Conservation (phyloP, 352 stramenopile genomes). For the Phytophthora sojae region DNA sequence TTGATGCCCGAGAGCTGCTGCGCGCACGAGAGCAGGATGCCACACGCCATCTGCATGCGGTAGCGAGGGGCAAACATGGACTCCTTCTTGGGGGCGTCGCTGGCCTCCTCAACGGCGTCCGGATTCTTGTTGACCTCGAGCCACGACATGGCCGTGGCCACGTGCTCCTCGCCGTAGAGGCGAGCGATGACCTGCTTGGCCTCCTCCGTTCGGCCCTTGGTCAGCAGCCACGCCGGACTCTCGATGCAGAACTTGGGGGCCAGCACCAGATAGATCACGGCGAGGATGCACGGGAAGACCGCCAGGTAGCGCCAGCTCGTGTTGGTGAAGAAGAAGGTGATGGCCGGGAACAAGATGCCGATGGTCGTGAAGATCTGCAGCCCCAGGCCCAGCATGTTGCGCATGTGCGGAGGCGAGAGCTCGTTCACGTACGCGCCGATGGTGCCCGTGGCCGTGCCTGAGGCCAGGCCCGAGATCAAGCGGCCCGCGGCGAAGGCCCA, state of each 20-base stretch:
- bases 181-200: constrained; percentile 35
- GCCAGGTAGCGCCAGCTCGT: constrained; percentile 37
- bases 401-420: constrained; percentile 35
- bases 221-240: constrained; percentile 50
- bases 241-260: constrained; percentile 30
- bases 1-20: constrained; percentile 20
- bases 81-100: constrained; percentile 24
- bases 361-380: constrained; percentile 54
- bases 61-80: constrained; percentile 26
- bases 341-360: constrained; percentile 40
- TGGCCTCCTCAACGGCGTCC: constrained; percentile 6
- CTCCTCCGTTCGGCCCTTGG: constrained; percentile 39
- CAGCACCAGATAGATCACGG: constrained; percentile 24
- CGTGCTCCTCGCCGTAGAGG: constrained; percentile 48
- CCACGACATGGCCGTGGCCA: constrained; percentile 37
- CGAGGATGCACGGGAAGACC: constrained; percentile 21
- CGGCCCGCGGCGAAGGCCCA: constrained; percentile 30
- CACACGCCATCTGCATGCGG: constrained; percentile 23
- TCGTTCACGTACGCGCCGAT: constrained; percentile 41
- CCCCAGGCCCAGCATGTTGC: constrained; percentile 46
- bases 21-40: constrained; percentile 18
- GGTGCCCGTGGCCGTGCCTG: constrained; percentile 48
- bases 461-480: constrained; percentile 42
- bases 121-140: constrained; percentile 31
- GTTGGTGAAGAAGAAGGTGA: constrained; percentile 35